Base-by-base conservation (phyloP, 805 yeast genomes). In the Metschnikowia similis region DNA sequence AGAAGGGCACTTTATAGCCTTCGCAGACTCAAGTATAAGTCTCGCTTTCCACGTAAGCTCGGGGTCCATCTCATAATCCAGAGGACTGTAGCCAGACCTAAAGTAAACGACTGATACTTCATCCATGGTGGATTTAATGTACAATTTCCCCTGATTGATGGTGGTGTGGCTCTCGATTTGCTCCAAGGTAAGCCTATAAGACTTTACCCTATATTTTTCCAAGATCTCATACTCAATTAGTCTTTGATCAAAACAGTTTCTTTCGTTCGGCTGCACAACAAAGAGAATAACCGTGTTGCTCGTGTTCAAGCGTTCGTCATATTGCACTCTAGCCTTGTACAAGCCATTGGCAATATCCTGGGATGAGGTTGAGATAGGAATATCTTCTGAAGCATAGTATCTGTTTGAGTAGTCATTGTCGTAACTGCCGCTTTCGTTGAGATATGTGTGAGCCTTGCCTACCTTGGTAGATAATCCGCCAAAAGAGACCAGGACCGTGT, bases 401-500 rank as follows among this genome's bases (percentile, higher is more conserved):
- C 66, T 65, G 26, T 66, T 65, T 0, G 76, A 62, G 39, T 74
- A 73, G 4, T 69, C 61, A 17, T 70, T 57, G 55, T 71, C 71
- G 60, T 87, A 87, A n/a, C 67, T 66, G 2, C 90, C 90, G 7
- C 72, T 61, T 4, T 67, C 61, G 62, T 87, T 85, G 60, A 86
- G 67, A 58, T 79, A 88, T 17, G 75, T 66, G 66, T 94, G 99
- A 49, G 89, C 71, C 56, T 80, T 74, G 17, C 94, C 87, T 27
- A 89, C 92, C 63, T 85, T 87, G 11, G 89, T 66, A 1, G 96
- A 85, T 49, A 94, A 74, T 0, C 96, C 98, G 17, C 96, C 97
- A 71, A 94, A 94, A 1, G 97, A 91, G 3, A 92, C 96, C 60
- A 96, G 87, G 3, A 94, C 89, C 1, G 99, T 91, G 68, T 94